A percentile compares a stretch with the other conserved stretches of the same genome.
Evolutionary conservation across 371 early-diverging fungal species (phyloP).

Genomic region (Coemansia sp.): DNA sequence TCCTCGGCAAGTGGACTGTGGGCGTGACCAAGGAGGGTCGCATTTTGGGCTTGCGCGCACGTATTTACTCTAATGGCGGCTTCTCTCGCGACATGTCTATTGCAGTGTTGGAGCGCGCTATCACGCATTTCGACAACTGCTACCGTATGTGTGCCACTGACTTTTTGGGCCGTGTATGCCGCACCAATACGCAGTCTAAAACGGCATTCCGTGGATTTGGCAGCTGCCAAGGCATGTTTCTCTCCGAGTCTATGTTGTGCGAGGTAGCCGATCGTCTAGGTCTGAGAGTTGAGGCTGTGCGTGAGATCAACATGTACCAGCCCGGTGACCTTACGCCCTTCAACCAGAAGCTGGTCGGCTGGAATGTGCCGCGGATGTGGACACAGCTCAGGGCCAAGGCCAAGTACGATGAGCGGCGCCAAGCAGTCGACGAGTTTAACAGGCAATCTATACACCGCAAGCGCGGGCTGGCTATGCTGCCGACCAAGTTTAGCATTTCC

Average conservation of each 20-base stretch:
- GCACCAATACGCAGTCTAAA: conserved; percentile 75
- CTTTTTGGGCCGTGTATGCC: conserved; percentile 64
- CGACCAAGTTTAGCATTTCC: conserved; percentile 76
- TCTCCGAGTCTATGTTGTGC: conserved; percentile 67
- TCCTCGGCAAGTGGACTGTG: conserved; percentile 68
- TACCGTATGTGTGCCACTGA: conserved; percentile 67
- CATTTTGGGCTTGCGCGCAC: conserved; percentile 59
- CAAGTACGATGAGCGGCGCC: conserved; percentile 53
- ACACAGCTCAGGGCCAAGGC: conserved; percentile 55
- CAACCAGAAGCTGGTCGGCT: conserved; percentile 62
- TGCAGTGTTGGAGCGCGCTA: conserved; percentile 68
- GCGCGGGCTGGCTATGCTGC: conserved; percentile 69
- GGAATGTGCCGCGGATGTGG: conserved; percentile 68
- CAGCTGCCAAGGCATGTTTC: conserved; percentile 75
- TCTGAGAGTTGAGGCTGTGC: conserved; percentile 58
- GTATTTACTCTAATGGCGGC: conserved; percentile 68
- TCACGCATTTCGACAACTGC: conserved; percentile 70
- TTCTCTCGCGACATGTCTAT: conserved; percentile 69
- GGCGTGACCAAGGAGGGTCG: conserved; percentile 65
- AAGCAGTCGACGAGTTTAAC: conserved; percentile 64
- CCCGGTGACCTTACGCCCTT: conserved; percentile 69
- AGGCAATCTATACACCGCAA: conserved; percentile 62
- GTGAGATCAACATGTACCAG: conserved; percentile 66
- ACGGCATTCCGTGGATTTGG: conserved; percentile 80
- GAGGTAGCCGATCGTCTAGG: conserved; percentile 66